Evolutionary conservation across 192 early-diverging fungal genomes (phyloP).

Genomic region (Paraglomus brasilianum): DNA sequence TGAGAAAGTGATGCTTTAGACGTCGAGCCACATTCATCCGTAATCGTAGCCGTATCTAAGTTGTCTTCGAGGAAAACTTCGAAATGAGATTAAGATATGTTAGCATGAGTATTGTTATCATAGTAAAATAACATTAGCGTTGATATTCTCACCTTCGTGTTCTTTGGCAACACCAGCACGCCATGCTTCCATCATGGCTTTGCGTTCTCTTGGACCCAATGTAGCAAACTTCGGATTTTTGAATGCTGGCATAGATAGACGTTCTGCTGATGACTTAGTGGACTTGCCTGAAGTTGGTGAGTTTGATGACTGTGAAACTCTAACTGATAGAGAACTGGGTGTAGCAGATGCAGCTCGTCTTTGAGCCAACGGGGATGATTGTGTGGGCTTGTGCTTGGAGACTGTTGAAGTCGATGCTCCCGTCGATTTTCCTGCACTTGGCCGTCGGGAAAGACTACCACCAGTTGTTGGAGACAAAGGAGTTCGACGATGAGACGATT

Average conservation of each 20-base stretch:
- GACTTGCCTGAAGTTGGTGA: background rate
- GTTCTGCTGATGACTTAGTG: background rate
- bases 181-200: conserved; percentile 46
- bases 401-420: background rate
- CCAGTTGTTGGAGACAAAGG: background rate
- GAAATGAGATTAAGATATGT: conserved; percentile 10
- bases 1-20: conserved; percentile 23
- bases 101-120: background rate
- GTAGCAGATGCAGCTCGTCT: background rate
- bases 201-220: conserved; percentile 33
- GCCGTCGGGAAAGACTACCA: background rate
- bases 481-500: background rate
- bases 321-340: background rate
- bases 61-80: conserved; percentile 31
- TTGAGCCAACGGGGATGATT: conserved; percentile 21
- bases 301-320: conserved; percentile 21
- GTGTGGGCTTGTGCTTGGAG: conserved; percentile 23
- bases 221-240: conserved; percentile 32
- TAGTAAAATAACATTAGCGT: background rate
- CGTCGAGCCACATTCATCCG: too few relatives aligned
- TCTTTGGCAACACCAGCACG: conserved; percentile 39
- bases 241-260: conserved; percentile 25
- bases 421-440: background rate
- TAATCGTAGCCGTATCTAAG: background rate
- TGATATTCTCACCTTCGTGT: background rate